Conservation (phyloP, 352 stramenopile species). For the Proteromonas lacertae region DNA sequence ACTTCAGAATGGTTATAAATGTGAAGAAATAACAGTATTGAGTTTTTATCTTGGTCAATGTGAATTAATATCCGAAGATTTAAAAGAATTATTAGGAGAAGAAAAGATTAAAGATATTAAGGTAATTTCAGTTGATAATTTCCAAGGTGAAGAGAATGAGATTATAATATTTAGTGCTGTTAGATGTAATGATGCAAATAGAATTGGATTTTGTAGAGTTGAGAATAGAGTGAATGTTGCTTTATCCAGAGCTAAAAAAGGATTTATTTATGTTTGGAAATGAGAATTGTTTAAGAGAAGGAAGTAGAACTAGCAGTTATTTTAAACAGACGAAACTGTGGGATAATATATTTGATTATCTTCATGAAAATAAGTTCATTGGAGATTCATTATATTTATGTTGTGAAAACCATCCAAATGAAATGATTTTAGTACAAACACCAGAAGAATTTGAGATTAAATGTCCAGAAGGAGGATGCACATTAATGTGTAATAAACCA, state of each 20-base stretch:
- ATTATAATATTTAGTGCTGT: slow-evolving; percentile 26
- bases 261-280: slow-evolving; percentile 17
- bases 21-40: slow-evolving; percentile 16
- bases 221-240: slow-evolving; percentile 27
- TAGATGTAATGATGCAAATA: slow-evolving; percentile 15
- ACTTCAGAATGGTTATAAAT: slow-evolving; percentile 21
- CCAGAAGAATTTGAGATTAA: slow-evolving; percentile 11
- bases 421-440: slow-evolving; percentile 11
- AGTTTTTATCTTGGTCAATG: slow-evolving; percentile 29
- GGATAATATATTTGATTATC: not conserved
- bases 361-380: not conserved
- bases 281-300: slow-evolving; percentile 9
- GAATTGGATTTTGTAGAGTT: slow-evolving; percentile 29
- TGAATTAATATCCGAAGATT: slow-evolving; percentile 17
- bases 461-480: slow-evolving; percentile 19
- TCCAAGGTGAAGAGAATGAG: slow-evolving; percentile 29
- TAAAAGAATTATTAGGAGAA: not conserved
- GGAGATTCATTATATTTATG: not conserved
- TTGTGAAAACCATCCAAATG: not conserved
- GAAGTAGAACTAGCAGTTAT: not conserved
- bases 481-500: slow-evolving; percentile 12
- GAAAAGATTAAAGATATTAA: slow-evolving; percentile 1
- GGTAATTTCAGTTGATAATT: slow-evolving; percentile 11
- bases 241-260: slow-evolving; percentile 21
- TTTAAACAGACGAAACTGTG: not conserved